phyloP scores from a whole-genome alignment of 768 basidiomycete species.

The Daedaleopsis sinensis region DNA sequence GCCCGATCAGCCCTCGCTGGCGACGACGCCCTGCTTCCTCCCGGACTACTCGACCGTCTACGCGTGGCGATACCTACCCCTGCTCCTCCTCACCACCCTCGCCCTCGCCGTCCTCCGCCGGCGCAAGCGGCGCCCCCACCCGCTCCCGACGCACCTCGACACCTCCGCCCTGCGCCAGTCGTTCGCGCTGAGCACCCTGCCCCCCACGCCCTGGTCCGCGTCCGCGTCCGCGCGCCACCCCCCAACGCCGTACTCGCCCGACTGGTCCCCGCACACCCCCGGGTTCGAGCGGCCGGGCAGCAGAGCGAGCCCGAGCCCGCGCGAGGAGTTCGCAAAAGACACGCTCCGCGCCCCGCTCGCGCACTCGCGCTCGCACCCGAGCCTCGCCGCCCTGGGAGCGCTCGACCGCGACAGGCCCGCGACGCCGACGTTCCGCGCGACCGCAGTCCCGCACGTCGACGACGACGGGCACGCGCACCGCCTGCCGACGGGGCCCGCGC shows the following conservation, averaged over 20 bases:
- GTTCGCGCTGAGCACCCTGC: constrained; percentile 20
- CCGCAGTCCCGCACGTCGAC: constrained; percentile 4
- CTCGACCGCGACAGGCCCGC: constrained; percentile 4
- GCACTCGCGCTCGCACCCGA: neutral
- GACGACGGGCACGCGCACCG: neutral
- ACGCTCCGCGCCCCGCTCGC: constrained; percentile 6
- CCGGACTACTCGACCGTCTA: constrained; percentile 72
- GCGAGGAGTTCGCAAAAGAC: constrained; percentile 6
- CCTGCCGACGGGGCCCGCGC: neutral
- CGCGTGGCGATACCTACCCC: constrained; percentile 63
- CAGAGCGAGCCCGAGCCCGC: constrained; percentile 21
- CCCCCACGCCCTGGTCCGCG: constrained; percentile 3
- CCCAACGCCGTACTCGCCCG: constrained; percentile 16
- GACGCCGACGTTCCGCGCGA: constrained; percentile 21
- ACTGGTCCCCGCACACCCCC: constrained; percentile 19
- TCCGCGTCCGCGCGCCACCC: constrained; percentile 3
- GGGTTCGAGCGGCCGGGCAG: constrained; percentile 15
- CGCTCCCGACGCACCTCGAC: constrained; percentile 9
- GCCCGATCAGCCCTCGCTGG: constrained; percentile 44
- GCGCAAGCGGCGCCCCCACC: constrained; percentile 10
- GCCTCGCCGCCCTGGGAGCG: neutral
- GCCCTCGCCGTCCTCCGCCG: constrained; percentile 50
- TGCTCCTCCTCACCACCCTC: constrained; percentile 55
- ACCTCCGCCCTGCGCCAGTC: constrained; percentile 8
- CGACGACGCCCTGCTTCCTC: constrained; percentile 75